Conservation (phyloP, 768 basidiomycete genomes). For the Rhodotorula sphaerocarpa region DNA sequence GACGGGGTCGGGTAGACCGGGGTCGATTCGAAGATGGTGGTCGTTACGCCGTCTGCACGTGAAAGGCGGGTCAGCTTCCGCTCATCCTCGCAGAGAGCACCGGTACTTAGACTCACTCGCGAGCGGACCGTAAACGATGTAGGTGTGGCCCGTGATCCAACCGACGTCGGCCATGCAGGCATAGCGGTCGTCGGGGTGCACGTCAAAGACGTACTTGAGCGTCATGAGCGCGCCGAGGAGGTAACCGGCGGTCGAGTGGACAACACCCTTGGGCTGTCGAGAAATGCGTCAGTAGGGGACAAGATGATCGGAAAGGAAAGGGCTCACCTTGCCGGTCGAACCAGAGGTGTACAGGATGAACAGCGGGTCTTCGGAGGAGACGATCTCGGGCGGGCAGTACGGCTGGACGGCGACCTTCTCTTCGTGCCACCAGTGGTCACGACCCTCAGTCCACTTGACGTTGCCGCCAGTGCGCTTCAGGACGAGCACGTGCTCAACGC, state of each 20-base stretch:
- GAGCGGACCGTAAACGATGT: constrained; percentile 93
- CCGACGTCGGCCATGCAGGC: constrained; percentile 98
- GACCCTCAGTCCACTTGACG: constrained; percentile 68
- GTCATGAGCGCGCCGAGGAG: constrained; percentile 84
- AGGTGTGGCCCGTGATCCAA: constrained; percentile 75
- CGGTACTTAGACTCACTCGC: constrained; percentile 38
- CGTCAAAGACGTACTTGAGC: constrained; percentile 94
- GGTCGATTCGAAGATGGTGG: constrained; percentile 82
- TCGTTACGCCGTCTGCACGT: constrained; percentile 44
- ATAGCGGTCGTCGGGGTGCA: constrained; percentile 91
- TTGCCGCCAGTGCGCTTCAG: constrained; percentile 75
- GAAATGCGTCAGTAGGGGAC: constrained; percentile 48
- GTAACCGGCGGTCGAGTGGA: constrained; percentile 57
- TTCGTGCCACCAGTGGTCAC: constrained; percentile 97
- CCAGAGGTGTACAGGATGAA: constrained; percentile 82
- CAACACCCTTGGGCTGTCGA: constrained; percentile 75
- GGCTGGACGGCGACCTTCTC: constrained; percentile 71
- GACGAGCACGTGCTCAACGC: constrained; percentile 83
- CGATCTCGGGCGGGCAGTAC: constrained; percentile 79
- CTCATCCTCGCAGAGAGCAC: constrained; percentile 33
- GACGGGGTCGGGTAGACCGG: constrained; percentile 93
- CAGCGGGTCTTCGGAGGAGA: constrained; percentile 88
- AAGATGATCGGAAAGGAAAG: not conserved
- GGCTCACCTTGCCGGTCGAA: constrained; percentile 27
- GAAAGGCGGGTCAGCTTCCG: too few relatives aligned